These are phyloP conservation scores for Astrephomene gubernaculifera DNA, from an alignment of 139 green algal species.

Conservation along the genomic window DNA sequence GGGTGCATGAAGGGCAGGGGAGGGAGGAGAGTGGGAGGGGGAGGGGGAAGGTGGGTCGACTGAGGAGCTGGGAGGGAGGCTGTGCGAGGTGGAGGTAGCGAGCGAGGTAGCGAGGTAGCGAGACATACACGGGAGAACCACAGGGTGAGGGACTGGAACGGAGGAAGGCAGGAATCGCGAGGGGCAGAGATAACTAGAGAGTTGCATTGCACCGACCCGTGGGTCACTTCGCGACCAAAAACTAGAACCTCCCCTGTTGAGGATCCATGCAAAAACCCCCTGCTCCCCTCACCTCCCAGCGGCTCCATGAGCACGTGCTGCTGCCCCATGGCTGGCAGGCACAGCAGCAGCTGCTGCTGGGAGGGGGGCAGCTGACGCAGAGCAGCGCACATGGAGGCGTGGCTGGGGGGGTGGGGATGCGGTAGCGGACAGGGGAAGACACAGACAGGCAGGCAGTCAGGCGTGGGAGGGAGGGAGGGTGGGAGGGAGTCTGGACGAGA, in stretches of 20 bases:
- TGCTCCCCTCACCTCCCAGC: background rate
- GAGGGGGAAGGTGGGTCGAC: background rate
- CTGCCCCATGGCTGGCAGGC: conserved; percentile 50
- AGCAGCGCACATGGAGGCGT: background rate
- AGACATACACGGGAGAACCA: background rate
- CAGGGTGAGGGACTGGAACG: no score
- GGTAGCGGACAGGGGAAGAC: no score
- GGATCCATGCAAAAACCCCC: no score
- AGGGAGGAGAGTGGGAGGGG: background rate
- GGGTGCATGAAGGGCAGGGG: no score
- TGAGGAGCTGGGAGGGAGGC: background rate
- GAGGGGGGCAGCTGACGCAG: background rate
- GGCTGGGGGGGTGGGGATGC: conserved; percentile 5
- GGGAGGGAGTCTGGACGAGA: no score
- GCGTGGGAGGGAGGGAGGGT: no score
- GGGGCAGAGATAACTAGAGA: no score
- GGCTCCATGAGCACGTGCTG: conserved; percentile 53
- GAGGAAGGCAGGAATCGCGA: no score
- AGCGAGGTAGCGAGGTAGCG: background rate
- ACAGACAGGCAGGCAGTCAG: no score
- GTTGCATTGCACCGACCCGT: no score
- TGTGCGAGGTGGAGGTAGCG: background rate
- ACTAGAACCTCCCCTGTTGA: no score
- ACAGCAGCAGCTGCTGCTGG: conserved; percentile 49
- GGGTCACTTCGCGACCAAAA: no score